These are phyloP conservation scores for Entomortierella parvispora DNA, from an alignment of 192 early-diverging fungal species.

Conservation along the genomic window DNA sequence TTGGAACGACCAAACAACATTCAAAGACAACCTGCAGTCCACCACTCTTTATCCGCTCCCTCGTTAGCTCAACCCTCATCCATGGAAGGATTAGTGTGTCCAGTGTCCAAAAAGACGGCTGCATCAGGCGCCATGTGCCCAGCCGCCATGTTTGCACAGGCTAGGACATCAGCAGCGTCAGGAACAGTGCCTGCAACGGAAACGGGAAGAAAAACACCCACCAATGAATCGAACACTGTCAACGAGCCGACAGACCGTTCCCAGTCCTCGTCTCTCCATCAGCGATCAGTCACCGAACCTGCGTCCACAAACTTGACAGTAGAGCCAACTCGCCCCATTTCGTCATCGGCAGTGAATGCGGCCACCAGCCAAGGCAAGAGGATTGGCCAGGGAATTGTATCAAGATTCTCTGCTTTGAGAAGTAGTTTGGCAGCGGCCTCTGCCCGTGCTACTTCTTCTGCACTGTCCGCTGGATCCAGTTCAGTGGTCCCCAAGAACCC, in stretches of 20 bases:
- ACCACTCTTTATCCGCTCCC: background rate
- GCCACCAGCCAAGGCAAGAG: conserved; percentile 23
- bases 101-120: conserved; percentile 43
- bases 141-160: conserved; percentile 46
- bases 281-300: conserved; percentile 14
- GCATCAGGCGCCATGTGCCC: conserved; percentile 44
- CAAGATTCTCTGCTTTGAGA: conserved; percentile 27
- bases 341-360: conserved; percentile 12
- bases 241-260: background rate
- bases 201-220: background rate
- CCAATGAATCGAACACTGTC: background rate
- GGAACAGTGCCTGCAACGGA: background rate
- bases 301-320: background rate
- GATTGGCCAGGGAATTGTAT: conserved; percentile 35
- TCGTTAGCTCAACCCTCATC: background rate
- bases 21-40: background rate
- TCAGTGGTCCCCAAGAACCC: background rate
- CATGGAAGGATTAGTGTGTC: conserved; percentile 21
- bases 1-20: too few species aligned
- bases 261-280: background rate
- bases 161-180: conserved; percentile 9
- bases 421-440: conserved; percentile 40
- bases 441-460: conserved; percentile 25
- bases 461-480: conserved; percentile 13
- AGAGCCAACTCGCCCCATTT: background rate